Conservation (phyloP, 2,329 filamentous ascomycete species). For the Fusarium sp. region DNA sequence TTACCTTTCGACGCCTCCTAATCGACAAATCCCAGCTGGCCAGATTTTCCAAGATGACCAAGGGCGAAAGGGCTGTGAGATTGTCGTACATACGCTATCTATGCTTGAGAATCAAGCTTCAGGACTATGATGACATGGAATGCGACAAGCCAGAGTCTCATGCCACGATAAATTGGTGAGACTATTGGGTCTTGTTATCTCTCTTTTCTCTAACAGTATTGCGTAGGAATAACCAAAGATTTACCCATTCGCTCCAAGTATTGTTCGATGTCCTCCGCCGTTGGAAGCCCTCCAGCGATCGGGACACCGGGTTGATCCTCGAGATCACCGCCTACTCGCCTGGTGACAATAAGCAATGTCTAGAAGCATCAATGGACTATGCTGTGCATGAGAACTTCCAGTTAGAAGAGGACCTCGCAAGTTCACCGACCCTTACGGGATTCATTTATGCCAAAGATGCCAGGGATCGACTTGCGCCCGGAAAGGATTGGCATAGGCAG, state of each 20-base stretch:
- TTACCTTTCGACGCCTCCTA: not conserved
- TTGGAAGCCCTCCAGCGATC: accelerated
- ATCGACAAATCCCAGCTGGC: not conserved
- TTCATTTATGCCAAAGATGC: accelerated
- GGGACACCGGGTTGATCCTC: not conserved
- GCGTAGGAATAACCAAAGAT: not conserved
- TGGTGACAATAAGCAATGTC: accelerated
- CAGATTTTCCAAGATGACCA: accelerated
- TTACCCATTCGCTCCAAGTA: accelerated
- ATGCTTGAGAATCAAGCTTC: not conserved
- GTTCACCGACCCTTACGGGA: accelerated
- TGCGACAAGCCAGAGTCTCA: not conserved
- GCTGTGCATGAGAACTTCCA: not conserved
- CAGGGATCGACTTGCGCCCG: not conserved
- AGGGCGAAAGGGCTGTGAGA: not conserved
- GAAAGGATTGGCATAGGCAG: not conserved
- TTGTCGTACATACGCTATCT: not conserved
- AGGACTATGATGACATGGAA: not conserved
- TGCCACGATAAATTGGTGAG: not conserved
- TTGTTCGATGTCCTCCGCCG: accelerated
- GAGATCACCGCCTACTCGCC: not conserved
- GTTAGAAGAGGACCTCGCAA: not conserved
- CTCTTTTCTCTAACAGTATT: accelerated
- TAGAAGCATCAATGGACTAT: accelerated
- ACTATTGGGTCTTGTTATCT: accelerated